phyloP scores from a whole-genome alignment of 164 flowering plant species.

The Cinnamomum chago region DNA sequence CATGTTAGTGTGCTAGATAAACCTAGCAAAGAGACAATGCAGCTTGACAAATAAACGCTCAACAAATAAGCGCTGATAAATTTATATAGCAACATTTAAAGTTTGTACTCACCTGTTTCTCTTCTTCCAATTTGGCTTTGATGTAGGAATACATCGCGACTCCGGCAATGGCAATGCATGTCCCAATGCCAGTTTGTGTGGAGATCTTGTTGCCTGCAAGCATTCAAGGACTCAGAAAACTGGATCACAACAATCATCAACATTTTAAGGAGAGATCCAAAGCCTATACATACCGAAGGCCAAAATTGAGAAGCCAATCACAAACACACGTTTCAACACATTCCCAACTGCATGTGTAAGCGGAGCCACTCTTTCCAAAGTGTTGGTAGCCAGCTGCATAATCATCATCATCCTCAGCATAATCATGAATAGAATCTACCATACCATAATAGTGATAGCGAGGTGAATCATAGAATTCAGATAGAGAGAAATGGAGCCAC shows the following conservation, averaged over 20 bases:
- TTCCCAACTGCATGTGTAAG: conserved; percentile 97
- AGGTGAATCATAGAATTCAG: neutral
- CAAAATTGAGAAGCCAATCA: conserved; percentile 89
- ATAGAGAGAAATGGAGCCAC: neutral
- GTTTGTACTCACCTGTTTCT: conserved; percentile 63
- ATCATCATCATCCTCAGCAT: neutral
- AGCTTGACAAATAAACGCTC: no score
- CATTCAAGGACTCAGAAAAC: neutral
- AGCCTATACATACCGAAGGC: conserved; percentile 53
- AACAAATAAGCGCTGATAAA: neutral
- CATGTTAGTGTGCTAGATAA: neutral
- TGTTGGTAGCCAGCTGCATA: conserved; percentile 85
- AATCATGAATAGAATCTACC: neutral
- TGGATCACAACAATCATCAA: neutral
- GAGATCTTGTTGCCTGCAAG: conserved; percentile 85
- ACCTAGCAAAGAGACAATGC: neutral
- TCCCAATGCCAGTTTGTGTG: conserved; percentile 88
- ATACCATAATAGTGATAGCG: neutral
- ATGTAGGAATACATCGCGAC: conserved; percentile 84
- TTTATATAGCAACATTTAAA: neutral
- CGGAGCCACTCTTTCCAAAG: conserved; percentile 97
- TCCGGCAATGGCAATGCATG: conserved; percentile 84
- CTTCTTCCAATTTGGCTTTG: conserved; percentile 91
- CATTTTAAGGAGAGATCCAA: neutral
- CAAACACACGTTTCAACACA: conserved; percentile 95